Conservation (phyloP, 305 asterid genomes). For the Ajuga reptans region DNA sequence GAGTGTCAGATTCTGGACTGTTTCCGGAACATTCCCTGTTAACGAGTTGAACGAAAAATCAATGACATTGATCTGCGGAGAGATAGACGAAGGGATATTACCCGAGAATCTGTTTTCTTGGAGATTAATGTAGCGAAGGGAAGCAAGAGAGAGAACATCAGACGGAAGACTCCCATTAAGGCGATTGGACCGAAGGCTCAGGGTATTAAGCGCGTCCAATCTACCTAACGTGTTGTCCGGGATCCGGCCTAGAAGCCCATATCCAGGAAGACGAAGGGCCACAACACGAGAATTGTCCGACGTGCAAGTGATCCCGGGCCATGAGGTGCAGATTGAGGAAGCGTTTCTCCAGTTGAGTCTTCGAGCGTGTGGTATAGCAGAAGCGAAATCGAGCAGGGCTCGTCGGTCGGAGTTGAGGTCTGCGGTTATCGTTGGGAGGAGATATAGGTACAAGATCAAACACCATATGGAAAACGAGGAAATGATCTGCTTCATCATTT, state of each 20-base stretch:
- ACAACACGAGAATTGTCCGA: constrained; percentile 36
- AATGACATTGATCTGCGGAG: constrained; percentile 40
- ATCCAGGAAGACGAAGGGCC: constrained; percentile 61
- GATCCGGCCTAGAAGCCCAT: constrained; percentile 57
- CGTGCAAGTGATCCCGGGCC: constrained; percentile 62
- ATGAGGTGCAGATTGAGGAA: constrained; percentile 45
- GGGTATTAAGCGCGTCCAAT: constrained; percentile 47
- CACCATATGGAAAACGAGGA: background rate
- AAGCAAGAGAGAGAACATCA: constrained; percentile 51
- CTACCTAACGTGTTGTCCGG: constrained; percentile 55
- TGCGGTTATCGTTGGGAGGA: constrained; percentile 19
- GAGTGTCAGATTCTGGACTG: constrained; percentile 34
- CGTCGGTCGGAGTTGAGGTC: constrained; percentile 57
- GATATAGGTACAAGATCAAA: constrained; percentile 21
- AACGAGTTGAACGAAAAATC: constrained; percentile 67
- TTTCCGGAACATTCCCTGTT: constrained; percentile 43
- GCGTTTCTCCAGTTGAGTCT: constrained; percentile 48
- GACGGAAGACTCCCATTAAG: constrained; percentile 58
- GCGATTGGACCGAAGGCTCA: constrained; percentile 59
- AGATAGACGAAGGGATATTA: constrained; percentile 39
- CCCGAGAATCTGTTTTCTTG: constrained; percentile 57
- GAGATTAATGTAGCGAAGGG: constrained; percentile 51
- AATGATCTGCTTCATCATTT: constrained; percentile 28
- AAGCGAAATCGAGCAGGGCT: constrained; percentile 62
- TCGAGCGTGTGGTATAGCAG: constrained; percentile 45